Evolutionary conservation across 106 monocot species (phyloP).

Genomic region (Dioscorea alata): DNA sequence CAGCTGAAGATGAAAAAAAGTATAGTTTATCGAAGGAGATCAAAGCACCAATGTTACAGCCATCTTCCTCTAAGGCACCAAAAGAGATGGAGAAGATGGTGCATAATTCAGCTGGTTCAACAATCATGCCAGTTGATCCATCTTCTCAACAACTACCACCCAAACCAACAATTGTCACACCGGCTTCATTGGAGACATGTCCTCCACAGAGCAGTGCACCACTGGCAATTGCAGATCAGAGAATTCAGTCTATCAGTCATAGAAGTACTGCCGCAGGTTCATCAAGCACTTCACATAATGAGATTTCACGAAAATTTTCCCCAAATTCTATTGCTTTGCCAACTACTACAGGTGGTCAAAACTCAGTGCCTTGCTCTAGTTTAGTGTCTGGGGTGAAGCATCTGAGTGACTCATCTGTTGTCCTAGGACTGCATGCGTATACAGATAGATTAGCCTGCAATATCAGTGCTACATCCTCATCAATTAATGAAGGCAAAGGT

Average conservation of each 20-base stretch:
- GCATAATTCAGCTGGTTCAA: neutral
- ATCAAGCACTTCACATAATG: neutral
- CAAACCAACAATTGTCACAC: neutral
- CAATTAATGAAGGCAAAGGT: constrained; percentile 12
- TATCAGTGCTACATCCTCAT: constrained; percentile 1
- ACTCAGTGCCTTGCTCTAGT: constrained; percentile 2
- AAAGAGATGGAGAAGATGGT: constrained; percentile 9
- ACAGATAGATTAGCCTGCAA: constrained; percentile 3
- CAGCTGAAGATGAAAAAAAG: neutral
- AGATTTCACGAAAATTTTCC: constrained; percentile 1
- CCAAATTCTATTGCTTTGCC: neutral
- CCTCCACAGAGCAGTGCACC: neutral
- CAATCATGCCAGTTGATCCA: neutral
- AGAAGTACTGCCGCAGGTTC: neutral
- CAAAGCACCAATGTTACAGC: constrained; percentile 14
- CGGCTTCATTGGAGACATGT: constrained; percentile 2
- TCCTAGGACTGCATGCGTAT: neutral
- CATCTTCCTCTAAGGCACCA: neutral
- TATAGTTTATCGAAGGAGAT: constrained; percentile 4
- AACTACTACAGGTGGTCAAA: constrained; percentile 4
- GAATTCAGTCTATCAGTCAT: constrained; percentile 1
- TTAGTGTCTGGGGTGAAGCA: neutral
- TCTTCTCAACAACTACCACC: constrained; percentile 1
- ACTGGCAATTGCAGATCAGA: constrained; percentile 1
- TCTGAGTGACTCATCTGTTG: no score